Percentiles rank a stretch among this genome's conserved stretches.
Conservation (phyloP, 306 rosid species). For the Casuarina glauca region DNA sequence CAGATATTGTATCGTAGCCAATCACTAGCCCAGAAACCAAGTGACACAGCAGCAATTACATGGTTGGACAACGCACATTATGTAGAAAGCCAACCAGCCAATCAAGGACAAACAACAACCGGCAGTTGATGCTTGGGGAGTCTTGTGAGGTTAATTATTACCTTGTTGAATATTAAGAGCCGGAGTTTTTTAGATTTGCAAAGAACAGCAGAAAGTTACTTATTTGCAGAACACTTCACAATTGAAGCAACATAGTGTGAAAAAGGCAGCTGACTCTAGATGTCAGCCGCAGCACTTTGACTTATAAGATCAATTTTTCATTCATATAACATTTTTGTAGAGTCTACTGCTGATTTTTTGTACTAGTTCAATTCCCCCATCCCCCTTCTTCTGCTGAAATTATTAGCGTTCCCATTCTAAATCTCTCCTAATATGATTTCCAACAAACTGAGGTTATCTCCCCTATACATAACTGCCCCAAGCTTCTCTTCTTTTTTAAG, state of each 20-base stretch:
- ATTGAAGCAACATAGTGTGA: not conserved
- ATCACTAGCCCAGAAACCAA: conserved; percentile 5
- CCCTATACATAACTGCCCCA: not conserved
- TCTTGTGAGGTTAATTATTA: not conserved
- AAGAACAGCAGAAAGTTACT: not conserved
- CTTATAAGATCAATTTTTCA: not conserved
- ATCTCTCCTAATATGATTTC: not conserved
- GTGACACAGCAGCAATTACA: not conserved
- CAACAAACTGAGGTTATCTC: not conserved
- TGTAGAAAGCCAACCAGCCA: not conserved
- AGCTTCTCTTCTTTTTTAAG: not conserved
- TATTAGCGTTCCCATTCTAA: not conserved
- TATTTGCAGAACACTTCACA: not conserved
- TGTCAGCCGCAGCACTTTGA: not conserved
- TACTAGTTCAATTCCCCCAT: not conserved
- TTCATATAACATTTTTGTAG: not conserved
- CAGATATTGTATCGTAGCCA: not conserved
- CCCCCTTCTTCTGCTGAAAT: not conserved
- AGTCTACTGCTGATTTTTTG: too few species aligned
- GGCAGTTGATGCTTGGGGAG: not conserved
- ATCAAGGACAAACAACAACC: not conserved
- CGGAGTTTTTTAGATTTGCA: not conserved
- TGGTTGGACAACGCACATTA: not conserved
- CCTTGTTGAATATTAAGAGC: not conserved
- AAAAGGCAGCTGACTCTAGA: not conserved